Evolutionary conservation across 2,329 filamentous ascomycete genomes (phyloP).

Genomic region (Clathrospora elynae): DNA sequence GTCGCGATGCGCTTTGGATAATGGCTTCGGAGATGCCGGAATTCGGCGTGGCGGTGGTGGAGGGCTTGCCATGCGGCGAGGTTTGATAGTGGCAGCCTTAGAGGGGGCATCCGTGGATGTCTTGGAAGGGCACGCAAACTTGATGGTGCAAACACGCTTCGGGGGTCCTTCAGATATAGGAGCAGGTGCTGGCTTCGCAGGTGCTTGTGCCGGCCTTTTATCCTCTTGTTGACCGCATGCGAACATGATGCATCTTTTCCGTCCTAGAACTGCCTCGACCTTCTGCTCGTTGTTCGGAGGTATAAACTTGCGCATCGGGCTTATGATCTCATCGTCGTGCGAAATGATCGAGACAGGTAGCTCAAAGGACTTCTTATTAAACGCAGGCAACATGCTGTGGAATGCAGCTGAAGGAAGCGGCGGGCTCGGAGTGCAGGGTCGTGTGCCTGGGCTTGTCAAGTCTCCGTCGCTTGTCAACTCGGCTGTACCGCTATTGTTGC

Average conservation of each 20-base stretch:
- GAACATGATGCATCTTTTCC: slow-evolving; percentile 91
- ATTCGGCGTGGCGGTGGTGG: slow-evolving; percentile 43
- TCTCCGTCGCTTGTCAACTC: slow-evolving; percentile 96
- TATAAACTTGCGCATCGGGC: slow-evolving; percentile 30
- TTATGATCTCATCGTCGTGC: slow-evolving; percentile 44
- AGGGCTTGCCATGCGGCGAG: slow-evolving; percentile 53
- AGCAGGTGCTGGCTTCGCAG: slow-evolving; percentile 27
- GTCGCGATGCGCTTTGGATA: slow-evolving; percentile 50
- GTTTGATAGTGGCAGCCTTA: slow-evolving; percentile 41
- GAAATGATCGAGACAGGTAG: slow-evolving; percentile 46
- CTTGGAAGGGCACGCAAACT: slow-evolving; percentile 72
- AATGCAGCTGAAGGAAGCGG: slow-evolving; percentile 67
- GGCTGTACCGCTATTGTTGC: slow-evolving; percentile 79
- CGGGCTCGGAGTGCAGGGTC: slow-evolving; percentile 86
- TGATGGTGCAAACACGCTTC: slow-evolving; percentile 67
- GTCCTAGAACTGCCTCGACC: slow-evolving; percentile 68
- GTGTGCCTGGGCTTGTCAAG: slow-evolving; percentile 79
- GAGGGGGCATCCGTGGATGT: slow-evolving; percentile 48
- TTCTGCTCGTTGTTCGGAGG: slow-evolving; percentile 57
- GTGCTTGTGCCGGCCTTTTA: slow-evolving; percentile 44
- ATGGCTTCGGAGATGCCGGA: slow-evolving; percentile 37
- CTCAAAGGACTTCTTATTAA: slow-evolving; percentile 48
- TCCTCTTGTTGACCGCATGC: slow-evolving; percentile 69
- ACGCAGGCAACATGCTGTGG: slow-evolving; percentile 43
- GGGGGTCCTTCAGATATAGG: slow-evolving; percentile 43